A percentile compares a stretch with the other conserved stretches of the same genome.
Evolutionary conservation across 352 stramenopile genomes (phyloP).

Genomic region (Blastocystis sp.): DNA sequence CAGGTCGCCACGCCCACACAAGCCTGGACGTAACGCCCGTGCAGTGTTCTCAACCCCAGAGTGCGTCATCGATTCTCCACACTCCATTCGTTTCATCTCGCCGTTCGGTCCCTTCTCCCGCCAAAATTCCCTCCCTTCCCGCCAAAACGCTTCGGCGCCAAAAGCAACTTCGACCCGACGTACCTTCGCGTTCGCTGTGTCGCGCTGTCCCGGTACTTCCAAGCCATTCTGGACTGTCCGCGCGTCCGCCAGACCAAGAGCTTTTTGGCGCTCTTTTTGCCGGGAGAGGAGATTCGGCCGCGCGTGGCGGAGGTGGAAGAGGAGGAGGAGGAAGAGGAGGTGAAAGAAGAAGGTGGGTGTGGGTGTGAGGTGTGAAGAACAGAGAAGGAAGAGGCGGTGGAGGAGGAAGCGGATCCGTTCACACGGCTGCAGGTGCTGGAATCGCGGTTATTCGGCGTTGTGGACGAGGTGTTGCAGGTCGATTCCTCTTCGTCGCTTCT

Average conservation of each 20-base stretch:
- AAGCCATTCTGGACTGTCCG: neutral
- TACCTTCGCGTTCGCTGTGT: constrained; percentile 26
- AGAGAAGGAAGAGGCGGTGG: neutral
- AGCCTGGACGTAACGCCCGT: neutral
- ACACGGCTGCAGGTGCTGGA: constrained; percentile 23
- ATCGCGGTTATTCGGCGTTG: constrained; percentile 15
- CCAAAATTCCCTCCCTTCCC: constrained; percentile 20
- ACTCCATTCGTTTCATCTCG: constrained; percentile 1
- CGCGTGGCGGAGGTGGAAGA: neutral
- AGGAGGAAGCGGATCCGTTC: constrained; percentile 3
- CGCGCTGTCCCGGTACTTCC: constrained; percentile 6
- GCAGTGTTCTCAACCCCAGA: neutral
- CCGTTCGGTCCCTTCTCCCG: neutral
- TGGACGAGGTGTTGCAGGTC: constrained; percentile 35
- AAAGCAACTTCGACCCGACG: constrained; percentile 38
- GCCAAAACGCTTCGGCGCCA: constrained; percentile 26
- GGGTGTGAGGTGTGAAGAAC: neutral
- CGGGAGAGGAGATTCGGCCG: neutral
- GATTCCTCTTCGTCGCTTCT: neutral
- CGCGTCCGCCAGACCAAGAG: neutral
- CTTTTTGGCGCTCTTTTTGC: constrained; percentile 53
- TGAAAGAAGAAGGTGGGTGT: neutral
- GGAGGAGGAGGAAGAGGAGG: neutral
- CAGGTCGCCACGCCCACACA: constrained; percentile 4
- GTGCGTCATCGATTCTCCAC: constrained; percentile 48